Base-by-base conservation (phyloP, 192 early-diverging fungal genomes). In the Coemansia sp. region DNA sequence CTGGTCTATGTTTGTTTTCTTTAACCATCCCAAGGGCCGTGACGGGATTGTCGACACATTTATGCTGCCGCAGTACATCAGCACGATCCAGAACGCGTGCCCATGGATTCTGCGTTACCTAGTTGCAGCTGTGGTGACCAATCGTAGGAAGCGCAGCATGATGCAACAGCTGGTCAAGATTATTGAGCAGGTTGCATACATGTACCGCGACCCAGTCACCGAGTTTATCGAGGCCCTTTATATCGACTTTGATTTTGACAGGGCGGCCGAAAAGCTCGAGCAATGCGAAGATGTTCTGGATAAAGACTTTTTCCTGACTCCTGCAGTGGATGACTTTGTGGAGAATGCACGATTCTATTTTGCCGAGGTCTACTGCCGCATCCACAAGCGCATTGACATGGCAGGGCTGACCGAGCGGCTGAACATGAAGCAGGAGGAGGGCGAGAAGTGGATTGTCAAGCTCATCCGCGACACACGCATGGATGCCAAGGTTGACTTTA, bases 401-500 rank as follows among this genome's bases (percentile, higher is more conserved):
- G 85, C 81, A n/a, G 88, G 87, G 30, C 84, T 98, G 68, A 89
- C 89, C 57, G 87, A 89, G 69, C 90, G 88, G 57, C 84, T 98
- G 51, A 92, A 92, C 72, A 86, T 97, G 86, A 85, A 84, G 72
- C 87, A 89, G 73, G 93, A 94, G 68, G 90, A 92, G 72, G 94
- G 94, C 59, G 95, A 97, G 75, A 96, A 96, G 81, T 97, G 95
- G 95, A 95, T 98, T 59, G 95, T 95, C 51, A 93, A 98, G 85
- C 85, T 98, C 59, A 96, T 98, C 76, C 89, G 94, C 42, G 93
- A 96, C 66, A 95, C 94, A 21, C 86, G 93, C 70, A 93, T 97
- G 70, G 95, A 98, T 62, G 96, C 95, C 71, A 98, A 98, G 88
- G 91, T 98, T 70, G 95, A 98, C 75, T 90, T 88, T 66, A 85